A percentile compares a stretch with the other conserved stretches of the same genome.
Evolutionary conservation across 2,329 filamentous ascomycete genomes (phyloP).

Genomic region (Rhynchosporium secalis): DNA sequence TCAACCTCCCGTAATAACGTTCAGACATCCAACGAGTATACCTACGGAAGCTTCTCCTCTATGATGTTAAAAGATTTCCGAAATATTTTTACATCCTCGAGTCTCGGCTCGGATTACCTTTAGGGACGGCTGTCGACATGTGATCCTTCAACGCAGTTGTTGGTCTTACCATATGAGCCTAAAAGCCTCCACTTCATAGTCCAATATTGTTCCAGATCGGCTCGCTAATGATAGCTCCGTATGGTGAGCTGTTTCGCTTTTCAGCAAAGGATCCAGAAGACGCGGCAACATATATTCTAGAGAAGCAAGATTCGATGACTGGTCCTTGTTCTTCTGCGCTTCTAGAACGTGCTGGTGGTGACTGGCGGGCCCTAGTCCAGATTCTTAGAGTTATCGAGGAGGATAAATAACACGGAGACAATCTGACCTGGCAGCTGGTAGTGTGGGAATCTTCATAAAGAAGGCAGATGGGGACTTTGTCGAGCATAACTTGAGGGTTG

Average conservation of each 20-base stretch:
- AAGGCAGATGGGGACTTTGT: constrained; percentile 13
- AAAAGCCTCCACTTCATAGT: background rate
- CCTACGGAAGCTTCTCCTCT: background rate
- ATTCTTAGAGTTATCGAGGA: background rate
- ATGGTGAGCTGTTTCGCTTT: constrained; percentile 2
- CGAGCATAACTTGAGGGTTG: constrained; percentile 5
- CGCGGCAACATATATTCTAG: background rate
- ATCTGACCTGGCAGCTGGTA: background rate
- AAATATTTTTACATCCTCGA: constrained; percentile 1
- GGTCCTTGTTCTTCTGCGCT: background rate
- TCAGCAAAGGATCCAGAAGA: constrained; percentile 7
- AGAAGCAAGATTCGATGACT: constrained; percentile 2
- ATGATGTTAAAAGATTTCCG: background rate
- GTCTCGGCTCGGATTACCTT: constrained; percentile 5
- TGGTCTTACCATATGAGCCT: background rate
- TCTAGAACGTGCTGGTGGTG: constrained; percentile 3
- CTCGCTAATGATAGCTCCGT: constrained; percentile 4
- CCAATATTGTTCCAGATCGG: constrained; percentile 1
- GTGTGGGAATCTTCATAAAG: background rate
- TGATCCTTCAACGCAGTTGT: constrained; percentile 7
- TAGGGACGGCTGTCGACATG: background rate
- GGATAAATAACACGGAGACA: background rate
- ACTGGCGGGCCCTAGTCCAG: constrained; percentile 3
- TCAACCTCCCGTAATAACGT: too few species aligned
- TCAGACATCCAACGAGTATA: too few species aligned